A percentile compares a stretch with the other conserved stretches of the same genome.
Evolutionary conservation across 306 rosid species (phyloP).

Genomic region (peach (Prunus persica)): Prunus_persica_NCBIv2 NC_034010.1:26619001-26619500

Average conservation of each 20-base stretch:
- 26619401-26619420: background rate
- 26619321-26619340: conserved; percentile 81
- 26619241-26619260: conserved; percentile 32
- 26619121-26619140: background rate
- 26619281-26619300: conserved; percentile 68
- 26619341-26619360: conserved; percentile 53
- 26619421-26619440: conserved; percentile 69
- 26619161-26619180: too few species aligned
- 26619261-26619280: conserved; percentile 80
- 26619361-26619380: conserved; percentile 11
- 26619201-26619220: background rate
- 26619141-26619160: too few species aligned
- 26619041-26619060: conserved; percentile 79
- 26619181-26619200: too few species aligned
- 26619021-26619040: conserved; percentile 86
- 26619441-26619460: conserved; percentile 77
- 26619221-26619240: background rate
- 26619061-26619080: conserved; percentile 58
- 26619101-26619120: background rate
- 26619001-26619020: conserved; percentile 71
- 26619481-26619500: conserved; percentile 55
- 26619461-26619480: conserved; percentile 90
- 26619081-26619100: conserved; percentile 65
- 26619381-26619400: background rate
- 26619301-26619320: conserved; percentile 81